Base-by-base conservation (phyloP, 306 rosid genomes). In the Quercus engelmannii region DNA sequence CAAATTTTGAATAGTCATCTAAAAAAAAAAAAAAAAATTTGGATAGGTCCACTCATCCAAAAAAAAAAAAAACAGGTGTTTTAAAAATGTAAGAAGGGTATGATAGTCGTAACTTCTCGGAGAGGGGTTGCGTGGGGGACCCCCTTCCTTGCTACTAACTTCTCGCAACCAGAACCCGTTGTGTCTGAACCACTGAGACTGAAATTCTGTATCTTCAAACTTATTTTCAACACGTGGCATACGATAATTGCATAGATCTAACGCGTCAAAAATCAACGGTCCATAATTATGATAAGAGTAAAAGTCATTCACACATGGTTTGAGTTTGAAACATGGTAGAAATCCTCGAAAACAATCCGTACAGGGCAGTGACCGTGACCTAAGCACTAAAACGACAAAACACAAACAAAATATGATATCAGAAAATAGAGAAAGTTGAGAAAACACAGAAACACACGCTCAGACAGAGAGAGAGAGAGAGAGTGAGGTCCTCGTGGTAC, bases 31-130 rank as follows among this genome's bases (percentile, higher is more conserved):
- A 0, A 10, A 46, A 46, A 11, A 46, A 11, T 0, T 1, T 2
- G 15, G 1, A 11, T 9, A 6, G 2, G 21, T 63, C 5, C 46
- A 30, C 49, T 17, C 6, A 0, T 6, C 7, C 7, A 18, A 35
- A 35, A 35, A 5, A 38, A 38, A 35, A 35, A 5, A 38, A 38
- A 35, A 35, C 9, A 1, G 41, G 1, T 1, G 4, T 46, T 46
- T 2, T 0, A 46, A 12, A 38, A 38, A 38, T 0, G 1, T 11
- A 0, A 12, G 1, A 49, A 0, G 5, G 0, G 5, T 1, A 49
- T 49, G 1, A 0, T 49, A 1, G 54, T 12, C 54, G 13, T 0
- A 7, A 38, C 0, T 0, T 1, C 3, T 8, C 46, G 12, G 1
- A 2, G 0, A 0, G 3, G 11, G 46, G 1, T 41, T 38, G 3